Conservation (phyloP, 768 basidiomycete species). For the Boletus sp. region DNA sequence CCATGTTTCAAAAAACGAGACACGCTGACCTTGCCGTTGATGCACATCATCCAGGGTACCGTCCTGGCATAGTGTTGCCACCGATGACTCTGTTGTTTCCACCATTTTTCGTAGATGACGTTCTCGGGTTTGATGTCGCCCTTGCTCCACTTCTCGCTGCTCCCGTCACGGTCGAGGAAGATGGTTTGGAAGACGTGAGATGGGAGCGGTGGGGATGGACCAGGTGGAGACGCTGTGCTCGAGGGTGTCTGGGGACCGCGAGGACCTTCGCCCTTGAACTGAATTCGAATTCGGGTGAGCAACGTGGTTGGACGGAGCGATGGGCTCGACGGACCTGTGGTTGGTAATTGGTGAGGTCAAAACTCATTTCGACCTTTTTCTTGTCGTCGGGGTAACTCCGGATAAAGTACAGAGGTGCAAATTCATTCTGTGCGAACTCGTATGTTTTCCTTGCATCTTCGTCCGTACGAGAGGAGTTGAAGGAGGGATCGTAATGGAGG, state of each 20-base stretch:
- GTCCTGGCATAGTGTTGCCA: background rate
- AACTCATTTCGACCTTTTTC: background rate
- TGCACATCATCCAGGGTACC: background rate
- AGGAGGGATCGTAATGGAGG: background rate
- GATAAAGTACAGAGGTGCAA: background rate
- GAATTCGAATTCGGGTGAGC: background rate
- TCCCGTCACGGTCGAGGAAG: background rate
- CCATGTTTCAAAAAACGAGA: too few species aligned
- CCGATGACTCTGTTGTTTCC: background rate
- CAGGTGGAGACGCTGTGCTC: background rate
- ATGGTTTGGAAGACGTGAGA: conserved; percentile 1
- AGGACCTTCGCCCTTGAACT: conserved; percentile 3
- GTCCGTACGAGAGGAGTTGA: background rate
- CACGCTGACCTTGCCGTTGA: background rate
- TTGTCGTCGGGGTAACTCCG: background rate
- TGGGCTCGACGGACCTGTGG: background rate
- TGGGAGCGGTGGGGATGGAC: background rate
- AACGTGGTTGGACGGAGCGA: too few species aligned
- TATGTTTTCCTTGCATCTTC: background rate
- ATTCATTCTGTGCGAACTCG: background rate
- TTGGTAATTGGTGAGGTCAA: conserved; percentile 3
- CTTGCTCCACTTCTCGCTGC: background rate
- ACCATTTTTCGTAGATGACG: background rate
- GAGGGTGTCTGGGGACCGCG: background rate
- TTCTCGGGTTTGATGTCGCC: background rate